phyloP scores from a whole-genome alignment of 2,329 filamentous ascomycete species.

The Monilinia polystroma region DNA sequence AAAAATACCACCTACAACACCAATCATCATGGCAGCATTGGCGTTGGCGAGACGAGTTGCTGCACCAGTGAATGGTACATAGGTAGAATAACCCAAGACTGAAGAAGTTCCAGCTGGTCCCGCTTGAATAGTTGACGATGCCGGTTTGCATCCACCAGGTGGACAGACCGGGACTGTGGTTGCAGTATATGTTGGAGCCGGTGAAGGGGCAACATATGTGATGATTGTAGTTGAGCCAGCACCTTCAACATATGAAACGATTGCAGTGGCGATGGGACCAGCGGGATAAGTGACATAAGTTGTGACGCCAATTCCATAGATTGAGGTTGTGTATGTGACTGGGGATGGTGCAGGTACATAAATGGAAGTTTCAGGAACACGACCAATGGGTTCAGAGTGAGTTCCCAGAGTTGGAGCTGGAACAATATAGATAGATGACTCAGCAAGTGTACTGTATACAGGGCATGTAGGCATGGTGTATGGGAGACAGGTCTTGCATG shows the following conservation, averaged over 20 bases:
- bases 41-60: not conserved
- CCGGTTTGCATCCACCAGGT: slow-evolving; percentile 6
- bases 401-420: slow-evolving; percentile 11
- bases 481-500: slow-evolving; percentile 26
- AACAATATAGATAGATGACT: slow-evolving; percentile 14
- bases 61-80: slow-evolving; percentile 16
- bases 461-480: slow-evolving; percentile 28
- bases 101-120: slow-evolving; percentile 15
- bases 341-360: slow-evolving; percentile 18
- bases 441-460: slow-evolving; percentile 20
- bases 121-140: not conserved
- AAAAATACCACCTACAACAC: not conserved
- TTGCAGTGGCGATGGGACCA: slow-evolving; percentile 1
- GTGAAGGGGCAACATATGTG: slow-evolving; percentile 3
- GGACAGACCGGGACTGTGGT: not conserved
- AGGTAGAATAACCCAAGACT: slow-evolving; percentile 15
- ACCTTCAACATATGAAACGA: slow-evolving; percentile 8
- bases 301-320: slow-evolving; percentile 1
- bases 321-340: slow-evolving; percentile 1
- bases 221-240: slow-evolving; percentile 7
- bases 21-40: not conserved
- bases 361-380: slow-evolving; percentile 9
- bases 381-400: slow-evolving; percentile 3
- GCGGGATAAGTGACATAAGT: slow-evolving; percentile 17
- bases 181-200: not conserved